Base-by-base conservation (phyloP, 129 eudicot species). In the Lactuca sativa region DNA sequence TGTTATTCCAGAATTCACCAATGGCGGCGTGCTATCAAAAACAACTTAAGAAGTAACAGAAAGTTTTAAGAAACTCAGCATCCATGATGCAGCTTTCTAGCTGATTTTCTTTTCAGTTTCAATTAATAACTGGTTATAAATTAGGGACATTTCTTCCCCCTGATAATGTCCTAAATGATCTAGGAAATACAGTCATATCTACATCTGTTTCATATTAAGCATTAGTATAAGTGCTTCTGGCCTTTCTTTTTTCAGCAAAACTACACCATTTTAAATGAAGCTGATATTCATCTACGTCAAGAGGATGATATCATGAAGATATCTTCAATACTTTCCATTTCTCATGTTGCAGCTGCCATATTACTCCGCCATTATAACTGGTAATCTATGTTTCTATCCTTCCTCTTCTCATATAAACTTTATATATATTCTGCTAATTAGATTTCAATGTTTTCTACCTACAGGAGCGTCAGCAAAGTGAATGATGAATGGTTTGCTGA, bases 401-500 rank as follows among this genome's bases (percentile, higher is more conserved):
- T 47, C 52, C 4, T 47, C 52, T 47, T 47, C 15, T 47, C 15
- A 47, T 11, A 2, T 47, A 47, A 47, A 47, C 52, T 47, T 3
- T 6, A 36, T 47, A 47, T 52, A 56, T 40, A 59, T 49, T 70
- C 40, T 62, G 55, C 66, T 73, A 71, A 77, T 49, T n/a, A 15
- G 69, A 33, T 41, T 56, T 9, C 58, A 52, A 57, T 58, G 64
- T 61, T 66, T 51, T 79, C 79, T 77, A 71, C 84, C 59, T 17
- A 66, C 90, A 88, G 98, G 98, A 89, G 89, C 84, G 96, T 92
- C 61, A 86, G 91, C 83, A 92, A 89, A 83, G 95, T 92, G 77
- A 81, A 92, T 75, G 98, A 92, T 81, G 98, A 86, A 72, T 92
- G 98, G 98, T 92, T 92, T 77, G 95, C 95, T 10, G 88, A 92